These are phyloP conservation scores for Pavlovales sp. DNA, from an alignment of 208 protist genomes.

Conservation along the genomic window DNA sequence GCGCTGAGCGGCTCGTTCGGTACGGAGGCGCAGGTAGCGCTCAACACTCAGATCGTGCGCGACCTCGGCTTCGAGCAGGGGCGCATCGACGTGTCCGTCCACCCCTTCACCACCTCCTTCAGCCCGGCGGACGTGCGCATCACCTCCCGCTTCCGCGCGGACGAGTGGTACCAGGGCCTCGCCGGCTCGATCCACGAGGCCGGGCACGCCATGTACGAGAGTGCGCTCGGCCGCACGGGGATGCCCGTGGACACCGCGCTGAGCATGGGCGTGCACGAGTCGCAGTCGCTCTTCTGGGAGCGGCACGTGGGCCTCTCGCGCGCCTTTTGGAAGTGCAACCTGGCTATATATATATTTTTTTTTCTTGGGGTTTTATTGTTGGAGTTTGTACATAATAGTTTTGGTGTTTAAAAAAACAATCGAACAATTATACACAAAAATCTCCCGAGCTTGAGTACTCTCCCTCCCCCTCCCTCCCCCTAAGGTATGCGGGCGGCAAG, in stretches of 20 bases:
- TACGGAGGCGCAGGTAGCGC: neutral
- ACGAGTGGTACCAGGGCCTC: conserved; percentile 64
- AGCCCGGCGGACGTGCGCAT: conserved; percentile 73
- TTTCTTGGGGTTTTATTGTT: too few relatives aligned
- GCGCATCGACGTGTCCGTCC: conserved; percentile 74
- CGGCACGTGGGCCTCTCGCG: conserved; percentile 64
- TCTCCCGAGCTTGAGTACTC: too few relatives aligned
- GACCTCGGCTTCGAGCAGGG: conserved; percentile 44
- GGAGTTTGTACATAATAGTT: too few relatives aligned
- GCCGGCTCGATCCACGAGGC: conserved; percentile 75
- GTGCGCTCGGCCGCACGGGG: neutral
- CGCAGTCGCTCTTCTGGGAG: conserved; percentile 79
- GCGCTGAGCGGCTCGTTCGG: neutral
- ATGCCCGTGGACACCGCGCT: conserved; percentile 52
- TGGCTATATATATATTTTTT: too few relatives aligned
- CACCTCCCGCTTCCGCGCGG: conserved; percentile 72
- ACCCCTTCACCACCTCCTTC: conserved; percentile 77
- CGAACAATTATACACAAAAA: too few relatives aligned
- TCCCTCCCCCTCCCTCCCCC: too few relatives aligned
- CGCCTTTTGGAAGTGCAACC: neutral
- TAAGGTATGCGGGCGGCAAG: neutral
- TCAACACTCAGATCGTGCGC: neutral
- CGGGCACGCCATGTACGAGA: conserved; percentile 65
- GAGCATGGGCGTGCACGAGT: conserved; percentile 77
- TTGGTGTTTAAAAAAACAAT: too few relatives aligned